phyloP scores from a whole-genome alignment of 805 yeast species.

The Ogataea glucozyma region DNA sequence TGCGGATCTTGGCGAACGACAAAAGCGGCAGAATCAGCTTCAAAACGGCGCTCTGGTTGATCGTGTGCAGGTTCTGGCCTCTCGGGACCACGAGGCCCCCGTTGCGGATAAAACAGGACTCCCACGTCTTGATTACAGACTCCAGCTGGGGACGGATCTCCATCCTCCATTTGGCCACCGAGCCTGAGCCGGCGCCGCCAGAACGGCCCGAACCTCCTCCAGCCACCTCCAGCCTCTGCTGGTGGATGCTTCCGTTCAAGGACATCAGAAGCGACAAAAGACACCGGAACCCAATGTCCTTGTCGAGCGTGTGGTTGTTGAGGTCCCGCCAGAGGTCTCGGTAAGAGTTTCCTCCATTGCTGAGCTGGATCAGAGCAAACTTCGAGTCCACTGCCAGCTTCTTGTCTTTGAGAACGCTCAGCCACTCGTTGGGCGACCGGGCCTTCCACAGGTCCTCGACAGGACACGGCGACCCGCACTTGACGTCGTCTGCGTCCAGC shows the following conservation, averaged over 20 bases:
- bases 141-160: constrained; percentile 60
- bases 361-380: constrained; percentile 53
- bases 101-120: constrained; percentile 55
- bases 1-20: constrained; percentile 65
- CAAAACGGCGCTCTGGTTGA: constrained; percentile 54
- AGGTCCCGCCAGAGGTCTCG: constrained; percentile 56
- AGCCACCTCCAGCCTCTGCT: no score
- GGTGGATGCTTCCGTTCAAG: constrained; percentile 64
- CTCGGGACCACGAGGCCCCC: constrained; percentile 63
- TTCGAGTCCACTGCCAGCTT: constrained; percentile 51
- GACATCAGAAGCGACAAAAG: constrained; percentile 59
- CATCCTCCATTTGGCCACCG: constrained; percentile 65
- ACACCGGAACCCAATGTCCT: constrained; percentile 48
- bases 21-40: constrained; percentile 68
- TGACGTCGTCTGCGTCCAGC: constrained; percentile 45
- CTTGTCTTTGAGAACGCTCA: constrained; percentile 36
- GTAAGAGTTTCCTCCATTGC: constrained; percentile 53
- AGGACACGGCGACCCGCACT: constrained; percentile 65
- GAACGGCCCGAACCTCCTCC: no score
- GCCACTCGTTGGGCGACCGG: constrained; percentile 53
- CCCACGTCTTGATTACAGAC: constrained; percentile 66
- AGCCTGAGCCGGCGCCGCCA: constrained; percentile 37
- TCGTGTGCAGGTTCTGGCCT: constrained; percentile 48
- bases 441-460: constrained; percentile 63
- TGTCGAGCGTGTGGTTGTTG: constrained; percentile 40